These are phyloP conservation scores for Royoungia palumana DNA, from an alignment of 768 basidiomycete species.

Conservation along the genomic window DNA sequence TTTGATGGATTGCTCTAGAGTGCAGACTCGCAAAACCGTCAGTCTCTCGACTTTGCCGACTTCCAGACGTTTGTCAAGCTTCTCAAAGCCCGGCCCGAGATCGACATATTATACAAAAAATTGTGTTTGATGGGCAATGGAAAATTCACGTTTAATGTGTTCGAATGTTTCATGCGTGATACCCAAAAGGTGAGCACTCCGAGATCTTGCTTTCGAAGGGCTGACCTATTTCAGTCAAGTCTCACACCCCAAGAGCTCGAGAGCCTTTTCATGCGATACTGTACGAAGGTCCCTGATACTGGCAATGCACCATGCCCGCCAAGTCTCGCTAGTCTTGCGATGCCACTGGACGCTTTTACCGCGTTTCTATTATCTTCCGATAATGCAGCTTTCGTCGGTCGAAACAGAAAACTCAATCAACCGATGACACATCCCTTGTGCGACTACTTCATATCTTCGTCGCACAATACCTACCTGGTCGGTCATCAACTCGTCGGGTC, in stretches of 20 bases:
- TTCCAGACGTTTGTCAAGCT: constrained; percentile 82
- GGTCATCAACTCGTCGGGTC: constrained; percentile 85
- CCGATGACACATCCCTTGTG: constrained; percentile 88
- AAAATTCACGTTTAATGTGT: constrained; percentile 36
- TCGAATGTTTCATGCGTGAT: constrained; percentile 49
- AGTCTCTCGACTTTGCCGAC: constrained; percentile 69
- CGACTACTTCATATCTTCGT: constrained; percentile 86
- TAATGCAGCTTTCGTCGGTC: constrained; percentile 59
- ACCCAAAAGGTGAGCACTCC: constrained; percentile 45
- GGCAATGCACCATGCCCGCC: not conserved
- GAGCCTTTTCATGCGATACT: constrained; percentile 37
- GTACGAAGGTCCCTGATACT: constrained; percentile 9
- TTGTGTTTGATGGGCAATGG: constrained; percentile 34
- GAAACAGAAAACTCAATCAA: constrained; percentile 56
- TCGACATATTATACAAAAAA: constrained; percentile 60
- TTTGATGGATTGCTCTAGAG: constrained; percentile 39
- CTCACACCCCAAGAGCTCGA: constrained; percentile 34
- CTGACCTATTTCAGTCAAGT: constrained; percentile 28
- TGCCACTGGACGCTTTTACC: constrained; percentile 64
- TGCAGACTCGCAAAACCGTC: constrained; percentile 54
- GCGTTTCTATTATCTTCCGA: constrained; percentile 79
- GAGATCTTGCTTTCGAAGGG: not conserved
- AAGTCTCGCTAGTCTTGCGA: constrained; percentile 14
- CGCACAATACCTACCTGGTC: constrained; percentile 90
- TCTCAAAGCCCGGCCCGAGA: constrained; percentile 81